Conservation (phyloP, 1,139 yeast species). For the Zhuliangozyma blackwelliae region DNA sequence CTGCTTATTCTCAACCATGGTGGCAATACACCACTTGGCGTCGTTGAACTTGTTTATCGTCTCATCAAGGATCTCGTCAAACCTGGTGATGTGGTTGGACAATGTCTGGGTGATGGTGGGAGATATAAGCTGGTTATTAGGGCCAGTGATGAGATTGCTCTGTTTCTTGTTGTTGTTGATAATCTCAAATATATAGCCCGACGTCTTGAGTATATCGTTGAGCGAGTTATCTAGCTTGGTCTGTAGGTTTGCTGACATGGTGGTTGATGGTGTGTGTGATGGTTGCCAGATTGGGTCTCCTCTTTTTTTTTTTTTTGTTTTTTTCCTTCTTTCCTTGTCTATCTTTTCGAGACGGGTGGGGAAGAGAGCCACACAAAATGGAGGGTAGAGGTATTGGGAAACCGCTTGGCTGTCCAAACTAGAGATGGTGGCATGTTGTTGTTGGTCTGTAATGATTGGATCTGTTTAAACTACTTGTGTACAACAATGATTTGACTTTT, state of each 20-base stretch:
- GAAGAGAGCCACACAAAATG: too few species aligned
- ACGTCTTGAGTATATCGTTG: constrained; percentile 38
- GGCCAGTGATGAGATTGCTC: constrained; percentile 41
- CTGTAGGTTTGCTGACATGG: constrained; percentile 30
- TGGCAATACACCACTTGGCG: constrained; percentile 44
- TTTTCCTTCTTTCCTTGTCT: neutral
- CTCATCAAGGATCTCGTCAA: constrained; percentile 43
- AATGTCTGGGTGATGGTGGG: constrained; percentile 40
- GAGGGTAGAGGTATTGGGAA: too few species aligned
- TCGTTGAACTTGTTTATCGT: constrained; percentile 42
- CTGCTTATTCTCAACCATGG: constrained; percentile 41
- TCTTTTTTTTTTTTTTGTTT: too few species aligned
- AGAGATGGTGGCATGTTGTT: too few species aligned
- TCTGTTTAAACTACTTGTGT: too few species aligned
- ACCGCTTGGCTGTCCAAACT: too few species aligned
- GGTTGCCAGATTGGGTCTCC: too few species aligned
- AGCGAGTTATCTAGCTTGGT: constrained; percentile 37
- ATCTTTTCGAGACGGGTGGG: neutral
- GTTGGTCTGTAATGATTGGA: too few species aligned
- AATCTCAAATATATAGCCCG: constrained; percentile 45
- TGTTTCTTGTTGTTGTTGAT: constrained; percentile 40
- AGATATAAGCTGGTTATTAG: constrained; percentile 41
- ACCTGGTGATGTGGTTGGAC: constrained; percentile 30
- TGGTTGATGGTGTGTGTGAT: neutral
- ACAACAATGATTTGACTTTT: too few species aligned